A percentile compares a stretch with the other conserved stretches of the same genome.
Conservation (phyloP, 148 eudicot species). For the Heliamphora exappendiculata region DNA sequence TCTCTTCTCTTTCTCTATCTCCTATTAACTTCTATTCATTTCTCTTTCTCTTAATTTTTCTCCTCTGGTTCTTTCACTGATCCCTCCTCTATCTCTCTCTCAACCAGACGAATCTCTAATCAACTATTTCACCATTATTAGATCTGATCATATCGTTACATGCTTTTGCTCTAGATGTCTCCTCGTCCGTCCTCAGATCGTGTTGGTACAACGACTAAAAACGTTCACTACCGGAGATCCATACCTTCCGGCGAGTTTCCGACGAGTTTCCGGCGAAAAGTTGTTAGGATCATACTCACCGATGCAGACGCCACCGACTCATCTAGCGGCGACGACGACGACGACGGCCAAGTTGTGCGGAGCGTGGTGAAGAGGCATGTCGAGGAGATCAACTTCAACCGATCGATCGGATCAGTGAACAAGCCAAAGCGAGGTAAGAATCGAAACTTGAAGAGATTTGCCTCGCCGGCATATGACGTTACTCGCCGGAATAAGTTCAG, state of each 20-base stretch:
- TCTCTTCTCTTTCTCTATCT: not conserved
- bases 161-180: not conserved
- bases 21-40: too few species aligned
- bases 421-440: not conserved
- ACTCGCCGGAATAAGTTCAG: slow-evolving; percentile 18
- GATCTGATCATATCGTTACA: too few species aligned
- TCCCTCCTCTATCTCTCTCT: too few species aligned
- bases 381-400: slow-evolving; percentile 16
- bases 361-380: slow-evolving; percentile 25
- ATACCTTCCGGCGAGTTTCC: not conserved
- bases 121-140: too few species aligned
- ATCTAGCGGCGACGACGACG: slow-evolving; percentile 17
- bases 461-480: slow-evolving; percentile 6
- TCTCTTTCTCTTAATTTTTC: not conserved
- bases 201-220: slow-evolving; percentile 15
- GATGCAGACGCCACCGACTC: slow-evolving; percentile 41
- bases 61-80: not conserved
- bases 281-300: slow-evolving; percentile 28
- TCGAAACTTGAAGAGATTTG: not conserved
- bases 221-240: not conserved
- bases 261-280: not conserved
- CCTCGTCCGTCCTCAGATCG: slow-evolving; percentile 13
- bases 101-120: too few species aligned
- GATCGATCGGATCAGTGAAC: not conserved
- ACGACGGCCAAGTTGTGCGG: not conserved